A percentile compares a stretch with the other conserved stretches of the same genome.
These are phyloP conservation scores for Graphilbum ipis-grandicollis DNA, from an alignment of 2,329 filamentous ascomycete genomes.

Conservation along the genomic window DNA sequence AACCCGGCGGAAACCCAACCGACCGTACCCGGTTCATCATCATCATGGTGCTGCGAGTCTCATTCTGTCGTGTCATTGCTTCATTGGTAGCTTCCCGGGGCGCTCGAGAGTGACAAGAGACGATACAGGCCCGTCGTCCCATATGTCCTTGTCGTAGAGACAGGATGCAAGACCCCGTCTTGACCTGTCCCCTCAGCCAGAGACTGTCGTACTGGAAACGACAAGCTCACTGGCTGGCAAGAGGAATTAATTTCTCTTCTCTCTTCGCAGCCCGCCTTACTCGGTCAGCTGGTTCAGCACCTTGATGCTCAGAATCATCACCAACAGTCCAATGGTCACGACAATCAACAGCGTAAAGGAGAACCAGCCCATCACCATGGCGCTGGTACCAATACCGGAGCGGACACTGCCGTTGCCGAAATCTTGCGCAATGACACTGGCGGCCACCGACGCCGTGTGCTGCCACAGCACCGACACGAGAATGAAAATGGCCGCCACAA, in stretches of 20 bases:
- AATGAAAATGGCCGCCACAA: slow-evolving; percentile 52
- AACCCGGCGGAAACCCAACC: too few species aligned
- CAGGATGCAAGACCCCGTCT: too few species aligned
- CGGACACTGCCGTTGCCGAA: slow-evolving; percentile 77
- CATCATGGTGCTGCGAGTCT: too few species aligned
- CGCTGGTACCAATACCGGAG: slow-evolving; percentile 78
- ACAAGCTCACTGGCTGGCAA: too few species aligned
- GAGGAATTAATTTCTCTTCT: not conserved
- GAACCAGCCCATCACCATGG: slow-evolving; percentile 98
- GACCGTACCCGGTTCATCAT: too few species aligned
- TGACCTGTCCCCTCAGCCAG: too few species aligned
- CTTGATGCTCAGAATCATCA: slow-evolving; percentile 91
- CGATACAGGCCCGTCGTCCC: too few species aligned
- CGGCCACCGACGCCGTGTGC: slow-evolving; percentile 90
- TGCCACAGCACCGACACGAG: slow-evolving; percentile 73
- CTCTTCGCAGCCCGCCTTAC: not conserved
- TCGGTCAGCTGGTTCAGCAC: slow-evolving; percentile 47
- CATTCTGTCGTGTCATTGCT: too few species aligned
- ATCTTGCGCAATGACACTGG: slow-evolving; percentile 83
- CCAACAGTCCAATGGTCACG: slow-evolving; percentile 82
- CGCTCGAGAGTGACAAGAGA: too few species aligned
- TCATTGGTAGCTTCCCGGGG: too few species aligned
- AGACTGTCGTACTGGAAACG: too few species aligned
- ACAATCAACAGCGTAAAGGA: slow-evolving; percentile 85
- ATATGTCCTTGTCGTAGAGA: too few species aligned